These are phyloP conservation scores for Coffea humblotiana DNA, from an alignment of 305 asterid species.

Conservation along the genomic window DNA sequence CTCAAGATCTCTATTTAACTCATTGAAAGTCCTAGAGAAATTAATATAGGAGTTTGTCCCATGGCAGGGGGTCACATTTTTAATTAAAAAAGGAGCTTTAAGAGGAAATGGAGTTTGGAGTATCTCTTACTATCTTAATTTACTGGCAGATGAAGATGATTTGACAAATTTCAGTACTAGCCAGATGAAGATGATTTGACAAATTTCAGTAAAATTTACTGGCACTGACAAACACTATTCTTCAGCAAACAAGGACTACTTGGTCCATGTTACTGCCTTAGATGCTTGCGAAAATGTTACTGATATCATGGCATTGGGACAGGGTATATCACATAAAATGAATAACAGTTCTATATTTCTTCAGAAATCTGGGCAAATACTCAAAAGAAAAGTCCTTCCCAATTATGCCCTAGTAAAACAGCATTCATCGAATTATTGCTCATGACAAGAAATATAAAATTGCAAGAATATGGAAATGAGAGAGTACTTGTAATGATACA, in stretches of 20 bases:
- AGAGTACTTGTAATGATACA: conserved; percentile 75
- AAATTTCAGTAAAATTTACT: background rate
- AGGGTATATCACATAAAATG: background rate
- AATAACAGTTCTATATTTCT: background rate
- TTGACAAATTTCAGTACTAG: background rate
- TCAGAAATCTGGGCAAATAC: background rate
- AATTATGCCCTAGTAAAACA: background rate
- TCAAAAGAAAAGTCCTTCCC: background rate
- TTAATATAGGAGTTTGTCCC: no score
- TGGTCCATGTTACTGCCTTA: background rate
- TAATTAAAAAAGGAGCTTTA: background rate
- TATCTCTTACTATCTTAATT: no score
- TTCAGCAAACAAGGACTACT: background rate
- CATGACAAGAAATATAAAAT: background rate
- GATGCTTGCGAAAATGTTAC: background rate
- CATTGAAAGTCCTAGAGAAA: no score
- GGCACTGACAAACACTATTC: background rate
- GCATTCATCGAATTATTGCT: background rate
- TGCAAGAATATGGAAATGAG: conserved; percentile 12
- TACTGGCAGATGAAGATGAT: no score
- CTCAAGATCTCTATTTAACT: no score
- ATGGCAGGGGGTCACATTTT: background rate
- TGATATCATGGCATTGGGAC: background rate
- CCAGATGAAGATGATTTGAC: no score
- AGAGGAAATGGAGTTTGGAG: no score